These are phyloP conservation scores for Ceratobasidium sp. DNA, from an alignment of 1,284 basidiomycete genomes.

Conservation along the genomic window DNA sequence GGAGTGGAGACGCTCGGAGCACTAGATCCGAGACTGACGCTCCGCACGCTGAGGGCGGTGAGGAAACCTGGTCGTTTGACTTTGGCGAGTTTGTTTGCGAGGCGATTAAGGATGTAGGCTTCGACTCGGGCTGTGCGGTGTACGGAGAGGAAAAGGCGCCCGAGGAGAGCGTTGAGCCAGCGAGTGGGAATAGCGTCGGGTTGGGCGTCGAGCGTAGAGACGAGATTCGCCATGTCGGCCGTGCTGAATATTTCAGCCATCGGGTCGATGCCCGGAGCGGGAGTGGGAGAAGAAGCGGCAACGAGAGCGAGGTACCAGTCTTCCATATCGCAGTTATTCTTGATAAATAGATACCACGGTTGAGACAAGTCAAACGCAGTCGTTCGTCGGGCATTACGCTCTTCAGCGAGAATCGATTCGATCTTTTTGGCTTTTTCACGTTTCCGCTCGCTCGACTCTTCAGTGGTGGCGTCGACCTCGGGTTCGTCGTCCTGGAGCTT, in stretches of 20 bases:
- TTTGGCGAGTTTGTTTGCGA: slow-evolving; percentile 94
- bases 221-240: slow-evolving; percentile 86
- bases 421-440: slow-evolving; percentile 62
- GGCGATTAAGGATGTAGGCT: slow-evolving; percentile 84
- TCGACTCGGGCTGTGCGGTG: slow-evolving; percentile 88
- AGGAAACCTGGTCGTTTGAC: slow-evolving; percentile 91
- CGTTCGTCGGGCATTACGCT: slow-evolving; percentile 60
- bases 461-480: slow-evolving; percentile 60
- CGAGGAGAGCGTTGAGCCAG: slow-evolving; percentile 95
- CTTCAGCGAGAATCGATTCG: slow-evolving; percentile 60
- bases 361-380: slow-evolving; percentile 66
- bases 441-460: slow-evolving; percentile 56
- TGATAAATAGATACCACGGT: slow-evolving; percentile 92
- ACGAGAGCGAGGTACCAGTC: slow-evolving; percentile 95
- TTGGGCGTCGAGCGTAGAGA: slow-evolving; percentile 88
- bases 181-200: slow-evolving; percentile 96
- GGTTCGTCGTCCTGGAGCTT: slow-evolving; percentile 58
- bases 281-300: slow-evolving; percentile 64
- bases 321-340: slow-evolving; percentile 88
- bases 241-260: slow-evolving; percentile 74
- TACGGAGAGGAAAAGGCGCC: slow-evolving; percentile 92
- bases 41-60: slow-evolving; percentile 85
- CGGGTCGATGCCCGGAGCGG: slow-evolving; percentile 60
- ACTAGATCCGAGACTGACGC: slow-evolving; percentile 89
- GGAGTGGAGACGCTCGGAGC: slow-evolving; percentile 91